These are phyloP conservation scores for Pseudogymnoascus sp. DNA, from an alignment of 2,329 filamentous ascomycete genomes.

Conservation along the genomic window DNA sequence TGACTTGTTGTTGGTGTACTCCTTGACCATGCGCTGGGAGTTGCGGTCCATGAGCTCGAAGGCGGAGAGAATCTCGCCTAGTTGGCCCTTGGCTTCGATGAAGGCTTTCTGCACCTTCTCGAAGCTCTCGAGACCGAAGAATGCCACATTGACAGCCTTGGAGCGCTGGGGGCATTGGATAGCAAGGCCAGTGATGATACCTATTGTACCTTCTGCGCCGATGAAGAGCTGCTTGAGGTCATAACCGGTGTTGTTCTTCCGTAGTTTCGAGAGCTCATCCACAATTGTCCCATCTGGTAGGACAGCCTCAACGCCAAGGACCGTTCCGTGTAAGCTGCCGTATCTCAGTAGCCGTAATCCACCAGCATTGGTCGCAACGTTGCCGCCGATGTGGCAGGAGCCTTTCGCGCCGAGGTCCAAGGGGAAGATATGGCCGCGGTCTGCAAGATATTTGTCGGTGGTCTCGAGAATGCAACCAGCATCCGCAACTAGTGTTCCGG, in stretches of 20 bases:
- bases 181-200: constrained; percentile 84
- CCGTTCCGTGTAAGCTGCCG: constrained; percentile 86
- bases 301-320: constrained; percentile 88
- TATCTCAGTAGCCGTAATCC: constrained; percentile 85
- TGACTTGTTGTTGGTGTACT: constrained; percentile 65
- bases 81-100: constrained; percentile 77
- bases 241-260: constrained; percentile 99
- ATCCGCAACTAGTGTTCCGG: constrained; percentile 81
- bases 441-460: constrained; percentile 76
- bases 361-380: constrained; percentile 91
- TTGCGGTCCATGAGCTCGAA: constrained; percentile 94
- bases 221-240: constrained; percentile 97
- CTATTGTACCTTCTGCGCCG: constrained; percentile 88
- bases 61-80: constrained; percentile 91
- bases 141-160: constrained; percentile 86
- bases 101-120: constrained; percentile 83
- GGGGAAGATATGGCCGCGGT: constrained; percentile 83
- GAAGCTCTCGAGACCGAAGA: constrained; percentile 84
- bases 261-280: constrained; percentile 75
- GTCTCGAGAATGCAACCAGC: constrained; percentile 86
- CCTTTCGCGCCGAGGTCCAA: constrained; percentile 97
- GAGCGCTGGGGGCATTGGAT: constrained; percentile 84
- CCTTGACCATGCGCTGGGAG: constrained; percentile 69
- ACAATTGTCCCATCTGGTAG: constrained; percentile 88
- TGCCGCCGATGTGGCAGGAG: constrained; percentile 92